Evolutionary conservation across 257 asterid genomes (phyloP).

Genomic region (Solanum sitiens): DNA sequence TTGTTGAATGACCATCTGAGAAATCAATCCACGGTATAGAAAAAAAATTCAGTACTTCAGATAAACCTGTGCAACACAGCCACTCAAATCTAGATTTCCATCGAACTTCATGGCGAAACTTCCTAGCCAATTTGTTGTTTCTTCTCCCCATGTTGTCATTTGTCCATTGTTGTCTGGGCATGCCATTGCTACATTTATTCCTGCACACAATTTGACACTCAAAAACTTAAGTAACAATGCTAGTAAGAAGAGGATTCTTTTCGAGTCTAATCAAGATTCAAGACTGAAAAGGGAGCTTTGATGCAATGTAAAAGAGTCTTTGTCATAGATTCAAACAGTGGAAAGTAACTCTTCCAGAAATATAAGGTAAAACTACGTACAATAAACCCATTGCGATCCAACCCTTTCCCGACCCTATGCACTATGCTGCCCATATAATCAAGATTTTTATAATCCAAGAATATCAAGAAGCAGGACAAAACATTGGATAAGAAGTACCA

Average conservation of each 20-base stretch:
- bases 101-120: conserved; percentile 50
- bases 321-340: neutral
- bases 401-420: neutral
- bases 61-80: conserved; percentile 52
- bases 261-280: neutral
- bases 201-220: conserved; percentile 23
- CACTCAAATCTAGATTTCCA: conserved; percentile 58
- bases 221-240: neutral
- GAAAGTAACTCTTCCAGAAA: neutral
- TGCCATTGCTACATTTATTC: conserved; percentile 55
- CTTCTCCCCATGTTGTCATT: conserved; percentile 42
- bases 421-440: neutral
- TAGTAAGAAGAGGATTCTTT: neutral
- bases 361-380: neutral
- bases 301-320: neutral
- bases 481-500: neutral
- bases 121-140: conserved; percentile 71
- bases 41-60: neutral
- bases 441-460: neutral
- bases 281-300: neutral
- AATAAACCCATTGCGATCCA: neutral
- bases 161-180: conserved; percentile 77
- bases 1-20: neutral
- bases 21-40: neutral
- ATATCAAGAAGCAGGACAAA: neutral